Conservation (phyloP, 1,284 basidiomycete species). For the Ceratobasidium sp. region DNA sequence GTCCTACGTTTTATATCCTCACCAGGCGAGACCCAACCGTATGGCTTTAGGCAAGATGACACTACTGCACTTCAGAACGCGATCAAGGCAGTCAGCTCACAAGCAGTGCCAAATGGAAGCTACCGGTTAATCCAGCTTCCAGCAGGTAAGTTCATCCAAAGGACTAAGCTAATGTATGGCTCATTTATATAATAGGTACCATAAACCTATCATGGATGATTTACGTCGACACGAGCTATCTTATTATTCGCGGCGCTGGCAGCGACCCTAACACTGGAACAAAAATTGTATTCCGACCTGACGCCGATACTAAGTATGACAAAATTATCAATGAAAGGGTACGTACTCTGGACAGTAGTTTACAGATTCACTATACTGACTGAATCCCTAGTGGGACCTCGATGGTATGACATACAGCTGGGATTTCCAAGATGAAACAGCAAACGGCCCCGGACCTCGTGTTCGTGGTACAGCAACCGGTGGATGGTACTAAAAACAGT, state of each 20-base stretch:
- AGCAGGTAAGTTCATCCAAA: slow-evolving; percentile 18
- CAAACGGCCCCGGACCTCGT: slow-evolving; percentile 8
- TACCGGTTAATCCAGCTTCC: slow-evolving; percentile 46
- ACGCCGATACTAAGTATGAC: slow-evolving; percentile 45
- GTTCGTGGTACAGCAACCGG: slow-evolving; percentile 40
- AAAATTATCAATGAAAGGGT: slow-evolving; percentile 32
- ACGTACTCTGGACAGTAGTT: background rate
- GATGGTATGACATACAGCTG: slow-evolving; percentile 37
- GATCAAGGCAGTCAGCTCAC: slow-evolving; percentile 36
- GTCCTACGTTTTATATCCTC: background rate
- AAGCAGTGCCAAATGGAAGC: slow-evolving; percentile 17
- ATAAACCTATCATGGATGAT: slow-evolving; percentile 44
- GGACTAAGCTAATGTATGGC: background rate
- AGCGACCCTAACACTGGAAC: slow-evolving; percentile 43
- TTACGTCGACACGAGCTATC: slow-evolving; percentile 44
- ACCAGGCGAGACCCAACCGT: background rate
- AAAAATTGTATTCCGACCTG: slow-evolving; percentile 44
- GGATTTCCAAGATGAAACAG: slow-evolving; percentile 32
- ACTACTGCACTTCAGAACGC: slow-evolving; percentile 37
- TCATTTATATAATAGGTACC: slow-evolving; percentile 7
- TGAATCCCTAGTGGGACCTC: slow-evolving; percentile 18
- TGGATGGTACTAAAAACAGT: slow-evolving; percentile 40
- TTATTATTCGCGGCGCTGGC: slow-evolving; percentile 46
- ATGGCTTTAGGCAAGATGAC: slow-evolving; percentile 40
- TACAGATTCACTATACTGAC: background rate